These are phyloP conservation scores for Hirsutella minnesotensis DNA, from an alignment of 2,329 filamentous ascomycete species.

Conservation along the genomic window DNA sequence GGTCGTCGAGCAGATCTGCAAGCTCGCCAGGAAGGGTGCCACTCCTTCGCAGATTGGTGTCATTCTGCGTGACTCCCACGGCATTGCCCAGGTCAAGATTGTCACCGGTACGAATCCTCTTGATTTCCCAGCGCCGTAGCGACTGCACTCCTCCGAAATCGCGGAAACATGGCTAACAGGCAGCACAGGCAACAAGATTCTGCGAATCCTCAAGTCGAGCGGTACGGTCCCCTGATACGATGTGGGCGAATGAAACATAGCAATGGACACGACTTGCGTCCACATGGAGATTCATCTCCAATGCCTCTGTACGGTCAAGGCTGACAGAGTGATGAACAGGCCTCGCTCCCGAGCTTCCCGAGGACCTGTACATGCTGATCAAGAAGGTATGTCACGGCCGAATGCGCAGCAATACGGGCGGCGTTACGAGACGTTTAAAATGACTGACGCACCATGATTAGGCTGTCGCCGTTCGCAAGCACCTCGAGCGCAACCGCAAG, in stretches of 20 bases:
- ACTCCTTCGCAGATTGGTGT: conserved; percentile 99
- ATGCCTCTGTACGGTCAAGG: conserved; percentile 84
- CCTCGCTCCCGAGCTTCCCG: conserved; percentile 95
- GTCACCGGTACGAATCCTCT: conserved; percentile 70
- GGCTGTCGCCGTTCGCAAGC: conserved; percentile 98
- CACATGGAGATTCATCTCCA: conserved; percentile 13
- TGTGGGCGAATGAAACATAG: conserved; percentile 7
- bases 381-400: conserved; percentile 85
- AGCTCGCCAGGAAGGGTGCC: conserved; percentile 97
- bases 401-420: not conserved
- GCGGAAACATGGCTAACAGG: conserved; percentile 22
- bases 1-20: conserved; percentile 98
- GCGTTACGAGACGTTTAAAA: too few species aligned
- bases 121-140: too few species aligned
- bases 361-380: conserved; percentile 99
- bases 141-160: not conserved
- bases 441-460: conserved; percentile 21
- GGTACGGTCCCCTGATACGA: conserved; percentile 56
- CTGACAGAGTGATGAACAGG: conserved; percentile 94
- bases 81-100: conserved; percentile 94
- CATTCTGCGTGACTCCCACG: conserved; percentile 94
- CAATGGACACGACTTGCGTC: conserved; percentile 12
- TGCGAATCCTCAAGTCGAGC: conserved; percentile 94
- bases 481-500: conserved; percentile 99
- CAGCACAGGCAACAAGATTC: conserved; percentile 91